Percentiles rank a stretch among this genome's conserved stretches.
Conservation (phyloP, 139 green algal genomes). For the Yamagishiella unicocca region DNA sequence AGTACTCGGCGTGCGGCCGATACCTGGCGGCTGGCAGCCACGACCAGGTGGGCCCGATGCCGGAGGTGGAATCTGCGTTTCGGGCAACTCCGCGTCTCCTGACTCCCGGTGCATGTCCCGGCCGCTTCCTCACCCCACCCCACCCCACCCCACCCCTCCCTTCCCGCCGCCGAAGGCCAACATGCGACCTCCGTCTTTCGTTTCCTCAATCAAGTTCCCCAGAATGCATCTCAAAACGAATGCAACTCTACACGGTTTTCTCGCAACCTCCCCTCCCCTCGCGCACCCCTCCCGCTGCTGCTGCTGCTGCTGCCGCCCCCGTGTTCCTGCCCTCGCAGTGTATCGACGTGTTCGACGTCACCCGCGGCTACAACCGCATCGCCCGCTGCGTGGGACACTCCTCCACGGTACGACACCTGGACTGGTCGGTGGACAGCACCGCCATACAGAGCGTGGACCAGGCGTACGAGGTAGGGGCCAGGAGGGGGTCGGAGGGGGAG, state of each 20-base stretch:
- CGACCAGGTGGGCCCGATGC: constrained; percentile 61
- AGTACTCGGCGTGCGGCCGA: constrained; percentile 60
- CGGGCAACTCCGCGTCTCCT: too few species aligned
- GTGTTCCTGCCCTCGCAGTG: too few species aligned
- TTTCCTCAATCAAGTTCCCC: too few species aligned
- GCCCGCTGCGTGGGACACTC: constrained; percentile 66
- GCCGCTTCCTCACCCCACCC: neutral
- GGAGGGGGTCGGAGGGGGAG: neutral
- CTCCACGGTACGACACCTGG: constrained; percentile 70
- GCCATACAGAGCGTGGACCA: constrained; percentile 70
- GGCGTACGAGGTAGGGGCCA: constrained; percentile 61
- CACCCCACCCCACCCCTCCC: neutral
- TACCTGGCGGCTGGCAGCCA: constrained; percentile 66
- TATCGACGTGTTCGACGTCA: constrained; percentile 68
- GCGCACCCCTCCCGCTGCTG: too few species aligned
- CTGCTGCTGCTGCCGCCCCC: too few species aligned
- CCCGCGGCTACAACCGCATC: constrained; percentile 29
- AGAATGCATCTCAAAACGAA: too few species aligned
- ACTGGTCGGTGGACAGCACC: constrained; percentile 71
- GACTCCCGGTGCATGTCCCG: neutral
- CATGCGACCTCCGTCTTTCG: too few species aligned
- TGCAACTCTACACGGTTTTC: too few species aligned
- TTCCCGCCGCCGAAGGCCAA: too few species aligned
- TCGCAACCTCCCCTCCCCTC: too few species aligned
- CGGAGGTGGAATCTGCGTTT: too few species aligned